Conservation (phyloP, 768 basidiomycete genomes). For the Leccinum incarnatum region DNA sequence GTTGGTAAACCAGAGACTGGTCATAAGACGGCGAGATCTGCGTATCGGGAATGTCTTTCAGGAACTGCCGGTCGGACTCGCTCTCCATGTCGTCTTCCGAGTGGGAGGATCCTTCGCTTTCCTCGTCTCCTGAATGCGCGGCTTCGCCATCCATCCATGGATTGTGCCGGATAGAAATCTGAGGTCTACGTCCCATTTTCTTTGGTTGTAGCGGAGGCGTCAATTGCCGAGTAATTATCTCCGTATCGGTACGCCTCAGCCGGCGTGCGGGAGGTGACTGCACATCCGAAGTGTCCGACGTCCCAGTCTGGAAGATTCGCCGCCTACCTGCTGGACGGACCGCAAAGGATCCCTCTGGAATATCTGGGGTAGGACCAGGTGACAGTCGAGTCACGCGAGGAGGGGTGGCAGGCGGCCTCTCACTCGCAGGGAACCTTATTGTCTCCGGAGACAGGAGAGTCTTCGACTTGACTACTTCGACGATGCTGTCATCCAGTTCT, state of each 20-base stretch:
- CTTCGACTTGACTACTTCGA: slow-evolving; percentile 26
- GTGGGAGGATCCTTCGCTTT: slow-evolving; percentile 59
- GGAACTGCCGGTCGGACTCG: slow-evolving; percentile 67
- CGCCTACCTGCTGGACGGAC: slow-evolving; percentile 40
- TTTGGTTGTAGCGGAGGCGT: slow-evolving; percentile 24
- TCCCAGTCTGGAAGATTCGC: slow-evolving; percentile 12
- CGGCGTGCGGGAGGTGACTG: slow-evolving; percentile 33
- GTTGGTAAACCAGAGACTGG: slow-evolving; percentile 66
- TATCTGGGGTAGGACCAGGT: slow-evolving; percentile 18
- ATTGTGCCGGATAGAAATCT: slow-evolving; percentile 37
- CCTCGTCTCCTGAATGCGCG: slow-evolving; percentile 77
- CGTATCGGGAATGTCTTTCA: slow-evolving; percentile 60
- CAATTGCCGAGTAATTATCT: slow-evolving; percentile 17
- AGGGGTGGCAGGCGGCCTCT: slow-evolving; percentile 38
- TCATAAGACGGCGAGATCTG: slow-evolving; percentile 73
- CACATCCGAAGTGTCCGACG: slow-evolving; percentile 24
- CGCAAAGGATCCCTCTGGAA: slow-evolving; percentile 44
- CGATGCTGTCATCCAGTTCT: slow-evolving; percentile 5
- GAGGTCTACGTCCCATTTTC: slow-evolving; percentile 20
- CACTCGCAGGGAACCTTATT: slow-evolving; percentile 7
- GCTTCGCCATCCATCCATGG: slow-evolving; percentile 69
- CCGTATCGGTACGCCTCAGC: slow-evolving; percentile 29
- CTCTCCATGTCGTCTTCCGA: slow-evolving; percentile 51
- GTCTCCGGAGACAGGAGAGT: slow-evolving; percentile 2
- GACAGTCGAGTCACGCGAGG: slow-evolving; percentile 22